Conservation (phyloP, 2,329 filamentous ascomycete genomes). For the Arthrocladium fulminans region DNA sequence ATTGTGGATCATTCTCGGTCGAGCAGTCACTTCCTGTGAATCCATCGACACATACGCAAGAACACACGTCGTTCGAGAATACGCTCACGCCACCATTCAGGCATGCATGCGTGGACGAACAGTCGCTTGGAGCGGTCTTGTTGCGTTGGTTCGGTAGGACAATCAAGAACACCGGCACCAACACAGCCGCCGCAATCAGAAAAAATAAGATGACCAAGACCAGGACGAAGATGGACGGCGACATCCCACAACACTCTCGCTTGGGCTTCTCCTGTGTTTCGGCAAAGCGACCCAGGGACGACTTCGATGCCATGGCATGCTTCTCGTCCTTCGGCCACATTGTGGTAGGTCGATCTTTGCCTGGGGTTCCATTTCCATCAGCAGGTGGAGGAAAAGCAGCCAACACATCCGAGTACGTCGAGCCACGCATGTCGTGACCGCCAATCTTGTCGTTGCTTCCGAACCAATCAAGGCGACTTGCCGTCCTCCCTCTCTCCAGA, state of each 20-base stretch:
- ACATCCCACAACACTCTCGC: slow-evolving; percentile 71
- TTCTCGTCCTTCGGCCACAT: slow-evolving; percentile 31
- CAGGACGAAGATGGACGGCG: slow-evolving; percentile 66
- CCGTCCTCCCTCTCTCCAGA: slow-evolving; percentile 70
- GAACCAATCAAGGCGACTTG: slow-evolving; percentile 47
- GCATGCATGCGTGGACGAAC: slow-evolving; percentile 56
- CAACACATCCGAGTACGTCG: slow-evolving; percentile 55
- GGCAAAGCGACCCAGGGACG: slow-evolving; percentile 18
- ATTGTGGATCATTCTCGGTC: slow-evolving; percentile 41
- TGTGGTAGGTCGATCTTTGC: slow-evolving; percentile 23
- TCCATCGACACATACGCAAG: slow-evolving; percentile 80
- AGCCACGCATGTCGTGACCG: slow-evolving; percentile 30
- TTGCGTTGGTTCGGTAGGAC: slow-evolving; percentile 45
- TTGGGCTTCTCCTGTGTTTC: slow-evolving; percentile 20
- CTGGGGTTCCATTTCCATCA: slow-evolving; percentile 37
- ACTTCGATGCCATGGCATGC: slow-evolving; percentile 25
- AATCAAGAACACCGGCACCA: slow-evolving; percentile 64
- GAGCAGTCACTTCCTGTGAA: slow-evolving; percentile 62
- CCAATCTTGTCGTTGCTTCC: slow-evolving; percentile 26
- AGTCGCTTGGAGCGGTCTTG: slow-evolving; percentile 35
- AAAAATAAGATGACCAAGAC: slow-evolving; percentile 57
- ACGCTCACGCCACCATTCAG: slow-evolving; percentile 74
- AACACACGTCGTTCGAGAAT: slow-evolving; percentile 58
- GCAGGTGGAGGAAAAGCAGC: slow-evolving; percentile 54
- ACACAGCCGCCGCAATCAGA: slow-evolving; percentile 68